Base-by-base conservation (phyloP, 768 basidiomycete genomes). In the Neoboletus brunneissimus region DNA sequence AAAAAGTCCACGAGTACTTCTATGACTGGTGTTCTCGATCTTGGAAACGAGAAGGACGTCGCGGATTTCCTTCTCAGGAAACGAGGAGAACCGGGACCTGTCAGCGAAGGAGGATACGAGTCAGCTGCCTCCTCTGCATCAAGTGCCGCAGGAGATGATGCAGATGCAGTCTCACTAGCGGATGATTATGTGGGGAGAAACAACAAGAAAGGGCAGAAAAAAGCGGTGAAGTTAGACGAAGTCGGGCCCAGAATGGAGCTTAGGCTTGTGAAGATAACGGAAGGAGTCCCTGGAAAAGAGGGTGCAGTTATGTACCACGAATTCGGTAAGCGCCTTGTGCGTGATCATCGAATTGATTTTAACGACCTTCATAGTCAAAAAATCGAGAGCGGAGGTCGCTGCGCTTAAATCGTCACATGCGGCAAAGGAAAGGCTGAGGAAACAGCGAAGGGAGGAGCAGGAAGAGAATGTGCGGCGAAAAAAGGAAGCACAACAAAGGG, bases 211-310 rank as follows among this genome's bases (percentile, higher is more conserved):
- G 96, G 94, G 0, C 88, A 90, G 67, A 86, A 88, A 75, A 84
- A 92, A 62, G 96, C 97, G 6, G 92, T 99, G 12, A 81, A 87
- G 62, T 76, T 99, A 51, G 90, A 96, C 52, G 97, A 99, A 74
- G 84, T 98, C 43, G 97, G 97, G 1, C 97, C 97, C 40, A 79
- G 97, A 67, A 88, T 99, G 86, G 97, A 99, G 73, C 75, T 98
- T 62, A 81, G 83, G 60, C 75, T 99, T 63, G 84, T 98, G 63
- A 99, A 99, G 78, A 94, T 99, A 55, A 84, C 87, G 18, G 96
- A 98, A 71, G 96, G 97, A 23, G 77, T 91, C 18, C 94, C 95
- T 5, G 97, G 95, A 15, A 95, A 87, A 64, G 93, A 96, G 72
- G 93, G 97, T 7, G 84, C 82, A 60, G 92, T 98, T 2, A 87